A percentile compares a stretch with the other conserved stretches of the same genome.
phyloP scores from a whole-genome alignment of 495 filamentous ascomycete species.

The Aspergillus wentii region DNA sequence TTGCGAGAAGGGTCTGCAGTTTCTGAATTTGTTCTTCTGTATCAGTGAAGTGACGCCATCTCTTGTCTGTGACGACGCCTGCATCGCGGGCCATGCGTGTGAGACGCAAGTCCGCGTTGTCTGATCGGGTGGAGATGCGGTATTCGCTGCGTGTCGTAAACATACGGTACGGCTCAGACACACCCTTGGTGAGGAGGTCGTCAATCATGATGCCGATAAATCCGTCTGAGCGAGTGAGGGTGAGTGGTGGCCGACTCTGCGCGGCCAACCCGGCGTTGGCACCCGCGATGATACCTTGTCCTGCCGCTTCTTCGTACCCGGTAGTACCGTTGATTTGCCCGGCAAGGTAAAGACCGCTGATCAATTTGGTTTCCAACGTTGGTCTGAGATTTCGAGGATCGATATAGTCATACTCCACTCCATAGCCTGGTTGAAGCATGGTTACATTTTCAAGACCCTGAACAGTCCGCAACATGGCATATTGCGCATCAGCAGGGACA shows the following conservation, averaged over 20 bases:
- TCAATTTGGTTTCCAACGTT: conserved; percentile 90
- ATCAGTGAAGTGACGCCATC: conserved; percentile 67
- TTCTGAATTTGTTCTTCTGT: conserved; percentile 59
- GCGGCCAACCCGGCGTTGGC: conserved; percentile 86
- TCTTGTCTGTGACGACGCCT: conserved; percentile 71
- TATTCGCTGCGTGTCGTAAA: conserved; percentile 96
- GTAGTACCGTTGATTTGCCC: conserved; percentile 99
- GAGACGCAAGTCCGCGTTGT: conserved; percentile 89
- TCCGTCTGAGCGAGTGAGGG: conserved; percentile 75
- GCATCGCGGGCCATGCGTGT: conserved; percentile 71
- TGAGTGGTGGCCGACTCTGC: conserved; percentile 55
- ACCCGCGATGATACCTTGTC: conserved; percentile 88
- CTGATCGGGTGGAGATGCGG: conserved; percentile 81
- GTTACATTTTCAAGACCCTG: conserved; percentile 79
- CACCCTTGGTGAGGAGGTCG: conserved; percentile 94
- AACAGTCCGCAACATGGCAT: conserved; percentile 77
- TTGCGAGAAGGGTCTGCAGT: conserved; percentile 53
- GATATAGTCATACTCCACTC: conserved; percentile 98
- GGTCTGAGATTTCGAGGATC: conserved; percentile 83
- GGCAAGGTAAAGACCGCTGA: conserved; percentile 84
- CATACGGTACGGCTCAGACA: conserved; percentile 97
- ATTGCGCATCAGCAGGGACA: conserved; percentile 79
- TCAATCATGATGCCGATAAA: conserved; percentile 99
- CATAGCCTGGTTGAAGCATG: conserved; percentile 96
- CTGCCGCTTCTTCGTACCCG: conserved; percentile 95